Evolutionary conservation across 2,329 filamentous ascomycete genomes (phyloP).

Genomic region (Sordariomycetes sp.): DNA sequence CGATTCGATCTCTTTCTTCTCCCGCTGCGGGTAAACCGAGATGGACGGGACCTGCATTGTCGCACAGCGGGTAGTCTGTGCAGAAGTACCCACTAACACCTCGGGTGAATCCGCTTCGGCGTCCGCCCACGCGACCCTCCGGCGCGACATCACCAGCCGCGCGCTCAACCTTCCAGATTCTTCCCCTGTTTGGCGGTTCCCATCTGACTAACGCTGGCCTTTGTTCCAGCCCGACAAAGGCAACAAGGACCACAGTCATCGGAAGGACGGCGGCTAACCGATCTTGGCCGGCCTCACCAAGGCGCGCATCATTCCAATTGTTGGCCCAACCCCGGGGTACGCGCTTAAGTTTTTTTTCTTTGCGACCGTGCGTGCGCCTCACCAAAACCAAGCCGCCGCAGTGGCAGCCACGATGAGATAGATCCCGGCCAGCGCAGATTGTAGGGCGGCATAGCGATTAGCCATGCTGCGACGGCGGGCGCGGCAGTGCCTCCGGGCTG

Average conservation of each 20-base stretch:
- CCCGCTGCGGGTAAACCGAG: not conserved
- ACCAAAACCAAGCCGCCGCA: not conserved
- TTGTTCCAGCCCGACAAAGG: not conserved
- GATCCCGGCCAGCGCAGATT: not conserved
- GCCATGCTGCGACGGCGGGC: not conserved
- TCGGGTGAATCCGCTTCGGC: not conserved
- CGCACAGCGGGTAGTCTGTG: not conserved
- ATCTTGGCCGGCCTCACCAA: not conserved
- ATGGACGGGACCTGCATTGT: not conserved
- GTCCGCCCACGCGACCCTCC: not conserved
- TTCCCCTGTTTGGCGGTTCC: not conserved
- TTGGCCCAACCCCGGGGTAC: not conserved
- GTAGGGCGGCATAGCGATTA: not conserved
- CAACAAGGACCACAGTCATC: not conserved
- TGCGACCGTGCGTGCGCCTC: not conserved
- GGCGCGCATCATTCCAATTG: not conserved
- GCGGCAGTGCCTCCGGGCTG: not conserved
- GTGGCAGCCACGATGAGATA: not conserved
- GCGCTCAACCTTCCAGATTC: not conserved
- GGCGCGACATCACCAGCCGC: not conserved
- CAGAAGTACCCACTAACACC: not conserved
- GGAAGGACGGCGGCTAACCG: not conserved
- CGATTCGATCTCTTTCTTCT: not conserved
- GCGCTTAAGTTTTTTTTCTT: too few species aligned
- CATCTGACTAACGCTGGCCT: not conserved